Evolutionary conservation across 768 basidiomycete genomes (phyloP).

Genomic region (Candolleomyces efflorescens): DNA sequence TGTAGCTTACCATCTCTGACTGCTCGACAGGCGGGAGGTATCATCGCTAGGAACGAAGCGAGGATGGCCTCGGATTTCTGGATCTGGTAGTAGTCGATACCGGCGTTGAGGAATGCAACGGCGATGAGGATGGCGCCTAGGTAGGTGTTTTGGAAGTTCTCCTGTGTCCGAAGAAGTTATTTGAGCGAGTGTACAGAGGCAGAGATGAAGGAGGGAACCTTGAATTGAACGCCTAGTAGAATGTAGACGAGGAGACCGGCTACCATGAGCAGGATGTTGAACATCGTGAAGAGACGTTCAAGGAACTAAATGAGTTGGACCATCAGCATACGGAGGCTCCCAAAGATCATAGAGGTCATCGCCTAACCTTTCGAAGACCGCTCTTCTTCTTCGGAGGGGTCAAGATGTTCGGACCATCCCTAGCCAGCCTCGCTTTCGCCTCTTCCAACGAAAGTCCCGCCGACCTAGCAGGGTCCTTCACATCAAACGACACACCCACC

Average conservation of each 20-base stretch:
- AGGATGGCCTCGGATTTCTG: slow-evolving; percentile 73
- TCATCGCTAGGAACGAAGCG: slow-evolving; percentile 70
- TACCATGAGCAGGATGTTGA: slow-evolving; percentile 64
- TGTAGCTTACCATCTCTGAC: slow-evolving; percentile 53
- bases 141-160: slow-evolving; percentile 62
- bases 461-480: slow-evolving; percentile 47
- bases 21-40: slow-evolving; percentile 63
- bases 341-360: background rate
- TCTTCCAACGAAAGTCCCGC: slow-evolving; percentile 49
- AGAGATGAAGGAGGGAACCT: slow-evolving; percentile 28
- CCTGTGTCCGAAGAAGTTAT: slow-evolving; percentile 27
- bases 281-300: slow-evolving; percentile 59
- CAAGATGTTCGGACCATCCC: slow-evolving; percentile 58
- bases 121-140: slow-evolving; percentile 65
- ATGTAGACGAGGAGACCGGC: slow-evolving; percentile 65
- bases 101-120: slow-evolving; percentile 66
- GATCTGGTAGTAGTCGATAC: slow-evolving; percentile 68
- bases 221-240: slow-evolving; percentile 57
- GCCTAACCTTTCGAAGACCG: slow-evolving; percentile 53
- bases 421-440: slow-evolving; percentile 47
- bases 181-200: too few species aligned
- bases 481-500: slow-evolving; percentile 47
- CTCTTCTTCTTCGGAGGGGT: slow-evolving; percentile 68
- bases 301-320: slow-evolving; percentile 41
- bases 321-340: background rate